Evolutionary conservation across 2,329 filamentous ascomycete species (phyloP).

Genomic region (Colletotrichum sp.): DNA sequence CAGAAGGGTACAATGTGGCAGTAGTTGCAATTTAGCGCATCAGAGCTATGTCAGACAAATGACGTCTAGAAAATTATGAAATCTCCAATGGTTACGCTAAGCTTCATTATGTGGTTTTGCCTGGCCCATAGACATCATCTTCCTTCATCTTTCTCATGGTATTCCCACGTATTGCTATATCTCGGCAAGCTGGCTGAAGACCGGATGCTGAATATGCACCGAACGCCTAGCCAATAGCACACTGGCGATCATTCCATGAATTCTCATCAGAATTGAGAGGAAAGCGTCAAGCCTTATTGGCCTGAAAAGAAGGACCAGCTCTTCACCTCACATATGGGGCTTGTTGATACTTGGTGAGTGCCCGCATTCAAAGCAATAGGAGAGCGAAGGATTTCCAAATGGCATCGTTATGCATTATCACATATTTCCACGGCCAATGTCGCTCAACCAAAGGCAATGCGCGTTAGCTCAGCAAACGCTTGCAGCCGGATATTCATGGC

Average conservation of each 20-base stretch:
- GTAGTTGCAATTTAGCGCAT: too few relatives aligned
- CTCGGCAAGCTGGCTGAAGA: not conserved
- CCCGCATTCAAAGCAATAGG: not conserved
- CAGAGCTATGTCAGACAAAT: not conserved
- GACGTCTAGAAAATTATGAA: not conserved
- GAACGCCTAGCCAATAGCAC: rapidly evolving
- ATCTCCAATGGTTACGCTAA: rapidly evolving
- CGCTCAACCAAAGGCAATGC: not conserved
- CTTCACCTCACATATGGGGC: not conserved
- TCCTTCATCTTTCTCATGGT: not conserved
- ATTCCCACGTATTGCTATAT: not conserved
- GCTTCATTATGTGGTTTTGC: not conserved
- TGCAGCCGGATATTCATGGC: not conserved
- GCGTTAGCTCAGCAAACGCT: too few relatives aligned
- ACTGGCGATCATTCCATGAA: not conserved
- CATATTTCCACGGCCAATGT: not conserved
- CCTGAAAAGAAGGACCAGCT: not conserved
- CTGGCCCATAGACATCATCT: not conserved
- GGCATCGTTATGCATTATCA: not conserved
- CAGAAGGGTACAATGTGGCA: too few relatives aligned
- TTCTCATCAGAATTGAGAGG: not conserved
- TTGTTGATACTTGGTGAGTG: not conserved
- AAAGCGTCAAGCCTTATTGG: not conserved
- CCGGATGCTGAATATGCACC: rapidly evolving
- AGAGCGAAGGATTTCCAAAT: not conserved